These are phyloP conservation scores for Xerophyta viscosa DNA, from an alignment of 106 monocot genomes.

Conservation along the genomic window DNA sequence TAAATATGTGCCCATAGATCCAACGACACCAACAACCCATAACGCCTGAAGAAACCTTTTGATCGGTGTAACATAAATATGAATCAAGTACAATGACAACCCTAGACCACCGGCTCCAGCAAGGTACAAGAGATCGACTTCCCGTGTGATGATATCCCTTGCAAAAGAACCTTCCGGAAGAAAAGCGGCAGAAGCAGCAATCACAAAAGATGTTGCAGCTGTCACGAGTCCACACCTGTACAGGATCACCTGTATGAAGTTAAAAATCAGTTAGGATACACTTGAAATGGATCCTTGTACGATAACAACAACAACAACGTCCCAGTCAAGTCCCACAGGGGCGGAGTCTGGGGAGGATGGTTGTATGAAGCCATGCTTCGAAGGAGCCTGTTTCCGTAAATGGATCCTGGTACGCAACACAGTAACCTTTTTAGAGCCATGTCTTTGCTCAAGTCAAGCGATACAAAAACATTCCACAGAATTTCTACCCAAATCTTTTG, in stretches of 20 bases:
- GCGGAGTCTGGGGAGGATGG: too few species aligned
- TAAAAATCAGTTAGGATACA: too few species aligned
- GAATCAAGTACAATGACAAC: slow-evolving; percentile 74
- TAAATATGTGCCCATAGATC: slow-evolving; percentile 67
- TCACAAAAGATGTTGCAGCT: slow-evolving; percentile 69
- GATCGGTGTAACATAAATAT: slow-evolving; percentile 88
- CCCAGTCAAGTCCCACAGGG: too few species aligned
- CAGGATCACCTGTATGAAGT: slow-evolving; percentile 63
- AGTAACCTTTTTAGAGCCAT: too few species aligned
- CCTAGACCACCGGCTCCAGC: slow-evolving; percentile 82
- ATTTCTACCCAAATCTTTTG: too few species aligned
- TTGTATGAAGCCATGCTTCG: too few species aligned
- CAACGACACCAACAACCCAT: slow-evolving; percentile 67
- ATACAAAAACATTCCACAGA: too few species aligned
- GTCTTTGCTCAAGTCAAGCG: too few species aligned
- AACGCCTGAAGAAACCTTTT: slow-evolving; percentile 81
- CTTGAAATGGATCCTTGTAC: too few species aligned
- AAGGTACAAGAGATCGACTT: slow-evolving; percentile 55
- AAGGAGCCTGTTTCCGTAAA: too few species aligned
- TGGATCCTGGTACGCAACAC: too few species aligned
- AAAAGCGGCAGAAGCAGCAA: slow-evolving; percentile 60
- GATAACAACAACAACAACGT: too few species aligned
- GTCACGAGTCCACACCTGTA: slow-evolving; percentile 84
- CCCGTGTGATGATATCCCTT: slow-evolving; percentile 36
- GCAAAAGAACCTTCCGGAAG: slow-evolving; percentile 45